A percentile compares a stretch with the other conserved stretches of the same genome.
Evolutionary conservation across 306 rosid genomes (phyloP).

Genomic region (Rosa chinensis): DNA sequence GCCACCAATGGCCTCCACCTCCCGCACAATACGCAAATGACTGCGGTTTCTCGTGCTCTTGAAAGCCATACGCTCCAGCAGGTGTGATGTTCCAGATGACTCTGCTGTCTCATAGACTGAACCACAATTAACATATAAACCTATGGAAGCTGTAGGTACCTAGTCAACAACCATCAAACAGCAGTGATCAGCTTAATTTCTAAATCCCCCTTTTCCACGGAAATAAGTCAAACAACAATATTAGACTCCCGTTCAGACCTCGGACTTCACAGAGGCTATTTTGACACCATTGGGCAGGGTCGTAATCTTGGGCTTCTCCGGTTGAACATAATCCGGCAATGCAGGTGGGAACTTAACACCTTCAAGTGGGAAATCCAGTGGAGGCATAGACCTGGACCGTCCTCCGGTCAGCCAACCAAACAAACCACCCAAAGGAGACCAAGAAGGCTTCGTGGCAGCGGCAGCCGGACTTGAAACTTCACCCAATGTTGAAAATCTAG

Average conservation of each 20-base stretch:
- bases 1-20: slow-evolving; percentile 95
- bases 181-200: background rate
- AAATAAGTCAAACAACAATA: background rate
- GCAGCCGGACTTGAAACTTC: slow-evolving; percentile 33
- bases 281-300: slow-evolving; percentile 81
- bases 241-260: slow-evolving; percentile 35
- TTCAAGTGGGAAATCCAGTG: slow-evolving; percentile 65
- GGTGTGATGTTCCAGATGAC: slow-evolving; percentile 75
- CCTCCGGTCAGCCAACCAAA: slow-evolving; percentile 78
- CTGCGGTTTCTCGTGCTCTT: slow-evolving; percentile 81
- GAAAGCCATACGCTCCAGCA: slow-evolving; percentile 89
- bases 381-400: slow-evolving; percentile 50
- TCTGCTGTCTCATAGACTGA: slow-evolving; percentile 75
- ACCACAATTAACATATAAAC: slow-evolving; percentile 76
- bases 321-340: slow-evolving; percentile 76
- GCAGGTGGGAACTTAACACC: slow-evolving; percentile 67
- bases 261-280: slow-evolving; percentile 73
- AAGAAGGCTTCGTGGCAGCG: slow-evolving; percentile 32
- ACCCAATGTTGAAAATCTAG: slow-evolving; percentile 74
- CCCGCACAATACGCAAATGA: slow-evolving; percentile 83
- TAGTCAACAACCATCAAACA: slow-evolving; percentile 36
- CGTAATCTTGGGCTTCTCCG: slow-evolving; percentile 60
- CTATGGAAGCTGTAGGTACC: slow-evolving; percentile 84
- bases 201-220: background rate
- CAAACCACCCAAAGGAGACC: slow-evolving; percentile 62